Conservation (phyloP, 768 basidiomycete species). For the Mycena polygramma region DNA sequence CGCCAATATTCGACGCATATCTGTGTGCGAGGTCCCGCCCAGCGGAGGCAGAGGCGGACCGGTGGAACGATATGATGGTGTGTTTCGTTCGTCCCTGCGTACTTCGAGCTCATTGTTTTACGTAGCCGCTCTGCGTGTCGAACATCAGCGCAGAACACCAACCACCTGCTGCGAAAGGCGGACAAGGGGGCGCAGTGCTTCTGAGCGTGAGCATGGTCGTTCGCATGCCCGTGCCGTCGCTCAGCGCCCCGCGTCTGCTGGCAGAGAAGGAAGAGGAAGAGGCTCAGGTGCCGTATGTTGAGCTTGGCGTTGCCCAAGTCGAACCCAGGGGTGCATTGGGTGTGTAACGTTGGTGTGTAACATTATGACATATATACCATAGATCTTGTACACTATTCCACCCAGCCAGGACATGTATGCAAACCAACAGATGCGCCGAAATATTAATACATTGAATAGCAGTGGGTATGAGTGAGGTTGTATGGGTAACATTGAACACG, state of each 20-base stretch:
- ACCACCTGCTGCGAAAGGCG: not conserved
- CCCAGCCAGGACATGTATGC: too few species aligned
- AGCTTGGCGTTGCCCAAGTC: not conserved
- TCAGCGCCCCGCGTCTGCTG: not conserved
- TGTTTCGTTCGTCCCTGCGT: not conserved
- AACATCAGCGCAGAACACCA: not conserved
- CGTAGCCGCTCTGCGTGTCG: not conserved
- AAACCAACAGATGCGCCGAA: not conserved
- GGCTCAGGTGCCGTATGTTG: not conserved
- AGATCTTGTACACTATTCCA: too few species aligned
- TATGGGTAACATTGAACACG: not conserved
- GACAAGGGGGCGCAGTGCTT: not conserved
- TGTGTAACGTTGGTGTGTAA: too few species aligned
- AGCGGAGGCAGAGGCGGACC: not conserved
- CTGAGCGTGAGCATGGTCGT: not conserved
- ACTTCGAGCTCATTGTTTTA: not conserved
- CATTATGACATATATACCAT: too few species aligned
- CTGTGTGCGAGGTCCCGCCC: not conserved
- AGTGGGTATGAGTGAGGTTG: slow-evolving; percentile 1
- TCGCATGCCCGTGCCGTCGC: not conserved
- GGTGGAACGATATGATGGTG: not conserved
- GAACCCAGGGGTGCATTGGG: too few species aligned
- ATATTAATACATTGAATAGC: slow-evolving; percentile 20
- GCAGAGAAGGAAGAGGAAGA: not conserved
- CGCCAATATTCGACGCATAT: not conserved